phyloP scores from a whole-genome alignment of 352 stramenopile genomes.

The Phytophthora crassamura region DNA sequence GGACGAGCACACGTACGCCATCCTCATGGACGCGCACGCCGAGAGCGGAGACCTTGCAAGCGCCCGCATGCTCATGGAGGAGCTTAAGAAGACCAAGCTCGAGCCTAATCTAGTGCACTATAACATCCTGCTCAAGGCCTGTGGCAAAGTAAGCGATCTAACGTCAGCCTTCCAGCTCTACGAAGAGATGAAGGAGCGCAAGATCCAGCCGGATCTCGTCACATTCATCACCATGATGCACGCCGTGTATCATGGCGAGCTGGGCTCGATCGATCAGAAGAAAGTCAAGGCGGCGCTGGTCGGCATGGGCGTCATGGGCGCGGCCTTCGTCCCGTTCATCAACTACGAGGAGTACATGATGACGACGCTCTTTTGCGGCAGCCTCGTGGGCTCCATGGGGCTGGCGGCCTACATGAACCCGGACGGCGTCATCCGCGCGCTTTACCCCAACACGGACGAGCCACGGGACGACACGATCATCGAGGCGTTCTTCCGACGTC shows the following conservation, averaged over 20 bases:
- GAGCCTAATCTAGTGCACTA: slow-evolving; percentile 74
- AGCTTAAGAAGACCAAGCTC: slow-evolving; percentile 51
- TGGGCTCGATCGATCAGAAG: slow-evolving; percentile 66
- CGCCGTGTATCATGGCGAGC: slow-evolving; percentile 83
- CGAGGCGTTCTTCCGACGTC: slow-evolving; percentile 81
- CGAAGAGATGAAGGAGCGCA: slow-evolving; percentile 83
- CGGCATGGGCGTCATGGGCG: slow-evolving; percentile 62
- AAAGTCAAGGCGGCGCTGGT: slow-evolving; percentile 74
- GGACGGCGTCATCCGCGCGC: slow-evolving; percentile 74
- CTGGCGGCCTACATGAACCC: slow-evolving; percentile 88
- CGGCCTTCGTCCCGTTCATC: slow-evolving; percentile 69
- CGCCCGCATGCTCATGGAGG: slow-evolving; percentile 55
- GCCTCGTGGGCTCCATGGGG: slow-evolving; percentile 81
- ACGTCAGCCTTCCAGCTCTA: slow-evolving; percentile 81
- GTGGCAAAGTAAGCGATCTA: slow-evolving; percentile 75
- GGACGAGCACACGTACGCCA: slow-evolving; percentile 72
- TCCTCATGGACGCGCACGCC: slow-evolving; percentile 77
- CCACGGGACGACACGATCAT: slow-evolving; percentile 70
- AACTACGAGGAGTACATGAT: slow-evolving; percentile 80
- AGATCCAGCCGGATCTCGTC: slow-evolving; percentile 72
- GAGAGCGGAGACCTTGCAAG: slow-evolving; percentile 66
- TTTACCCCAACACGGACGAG: slow-evolving; percentile 85
- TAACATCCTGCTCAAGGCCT: slow-evolving; percentile 82
- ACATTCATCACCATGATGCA: slow-evolving; percentile 92
- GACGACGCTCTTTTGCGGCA: slow-evolving; percentile 77